Percentiles rank a stretch among this genome's conserved stretches.
Conservation (phyloP, 176 grass and related monocot species). For the Metroxylon sagu region DNA sequence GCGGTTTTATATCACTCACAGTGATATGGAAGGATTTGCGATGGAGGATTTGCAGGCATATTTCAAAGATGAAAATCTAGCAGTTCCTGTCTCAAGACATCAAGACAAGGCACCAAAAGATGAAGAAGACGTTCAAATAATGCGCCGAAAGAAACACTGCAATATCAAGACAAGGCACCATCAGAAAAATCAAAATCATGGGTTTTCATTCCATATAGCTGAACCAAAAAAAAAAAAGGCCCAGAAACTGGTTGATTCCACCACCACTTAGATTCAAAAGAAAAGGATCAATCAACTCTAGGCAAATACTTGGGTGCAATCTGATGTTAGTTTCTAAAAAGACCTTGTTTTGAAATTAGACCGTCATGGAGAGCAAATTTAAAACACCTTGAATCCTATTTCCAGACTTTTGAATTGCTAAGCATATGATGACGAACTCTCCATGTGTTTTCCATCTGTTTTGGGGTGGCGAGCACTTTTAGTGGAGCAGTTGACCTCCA, state of each 20-base stretch:
- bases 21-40: too few species aligned
- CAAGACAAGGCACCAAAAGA: too few species aligned
- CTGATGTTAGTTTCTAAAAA: conserved; percentile 8
- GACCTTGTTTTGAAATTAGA: background rate
- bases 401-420: background rate
- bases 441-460: conserved; percentile 28
- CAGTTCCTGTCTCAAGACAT: too few species aligned
- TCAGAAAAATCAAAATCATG: too few species aligned
- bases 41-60: too few species aligned
- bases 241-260: background rate
- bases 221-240: background rate
- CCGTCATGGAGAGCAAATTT: background rate
- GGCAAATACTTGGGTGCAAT: too few species aligned
- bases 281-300: background rate
- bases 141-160: too few species aligned
- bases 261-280: background rate
- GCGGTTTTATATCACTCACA: too few species aligned
- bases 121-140: too few species aligned
- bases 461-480: conserved; percentile 1
- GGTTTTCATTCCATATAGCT: too few species aligned
- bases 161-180: too few species aligned
- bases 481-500: background rate
- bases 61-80: too few species aligned
- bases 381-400: background rate
- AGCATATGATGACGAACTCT: conserved; percentile 32